These are phyloP conservation scores for Pseudopediastrum boryanum DNA, from an alignment of 139 green algal genomes.

Conservation along the genomic window DNA sequence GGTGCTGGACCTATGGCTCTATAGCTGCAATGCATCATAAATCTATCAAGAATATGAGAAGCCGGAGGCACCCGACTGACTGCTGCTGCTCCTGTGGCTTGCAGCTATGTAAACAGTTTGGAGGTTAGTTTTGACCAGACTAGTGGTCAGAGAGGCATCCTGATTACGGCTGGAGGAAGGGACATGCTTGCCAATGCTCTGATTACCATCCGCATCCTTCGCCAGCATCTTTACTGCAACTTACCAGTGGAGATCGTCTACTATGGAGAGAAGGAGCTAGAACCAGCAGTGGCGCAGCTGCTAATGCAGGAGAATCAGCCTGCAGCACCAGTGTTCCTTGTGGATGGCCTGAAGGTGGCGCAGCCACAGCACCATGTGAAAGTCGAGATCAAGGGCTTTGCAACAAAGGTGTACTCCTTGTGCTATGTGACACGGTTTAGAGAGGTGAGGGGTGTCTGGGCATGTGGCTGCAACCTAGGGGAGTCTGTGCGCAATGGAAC, in stretches of 20 bases:
- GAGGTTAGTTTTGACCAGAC: no score
- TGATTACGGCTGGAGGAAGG: background rate
- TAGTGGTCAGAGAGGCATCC: constrained; percentile 12
- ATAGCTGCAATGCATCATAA: no score
- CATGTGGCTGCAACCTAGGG: no score
- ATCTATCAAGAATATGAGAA: no score
- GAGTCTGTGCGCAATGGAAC: no score
- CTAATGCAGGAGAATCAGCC: background rate
- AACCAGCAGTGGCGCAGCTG: background rate
- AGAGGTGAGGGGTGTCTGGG: background rate
- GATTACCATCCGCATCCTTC: background rate
- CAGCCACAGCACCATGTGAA: background rate
- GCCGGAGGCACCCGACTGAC: no score
- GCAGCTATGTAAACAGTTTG: no score
- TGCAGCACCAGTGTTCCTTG: background rate
- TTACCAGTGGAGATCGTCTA: constrained; percentile 18
- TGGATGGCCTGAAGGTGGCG: background rate
- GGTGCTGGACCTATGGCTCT: no score
- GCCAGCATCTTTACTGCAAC: constrained; percentile 8
- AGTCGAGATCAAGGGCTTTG: background rate
- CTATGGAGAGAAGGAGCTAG: constrained; percentile 6
- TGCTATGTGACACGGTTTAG: constrained; percentile 19
- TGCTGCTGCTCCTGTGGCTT: no score
- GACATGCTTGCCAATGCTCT: background rate
- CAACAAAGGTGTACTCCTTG: constrained; percentile 5